Conservation (phyloP, 768 basidiomycete genomes). For the Tulasnella sp. region DNA sequence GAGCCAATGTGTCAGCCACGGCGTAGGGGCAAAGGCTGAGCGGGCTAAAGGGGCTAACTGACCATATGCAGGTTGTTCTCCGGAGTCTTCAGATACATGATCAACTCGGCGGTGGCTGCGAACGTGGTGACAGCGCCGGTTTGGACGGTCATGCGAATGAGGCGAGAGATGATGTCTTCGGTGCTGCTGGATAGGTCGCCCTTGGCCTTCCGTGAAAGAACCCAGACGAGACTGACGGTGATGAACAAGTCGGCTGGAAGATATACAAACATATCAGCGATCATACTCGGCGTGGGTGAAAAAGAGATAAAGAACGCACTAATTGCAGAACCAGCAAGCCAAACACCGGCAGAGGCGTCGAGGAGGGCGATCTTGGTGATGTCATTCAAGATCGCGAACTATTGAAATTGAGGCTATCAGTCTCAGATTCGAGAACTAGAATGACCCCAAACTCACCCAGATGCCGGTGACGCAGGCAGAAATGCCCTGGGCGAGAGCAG, state of each 20-base stretch:
- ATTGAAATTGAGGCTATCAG: neutral
- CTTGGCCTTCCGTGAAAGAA: neutral
- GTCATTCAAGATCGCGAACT: constrained; percentile 13
- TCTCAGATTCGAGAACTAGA: neutral
- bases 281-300: neutral
- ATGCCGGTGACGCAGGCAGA: constrained; percentile 11
- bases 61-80: constrained; percentile 13
- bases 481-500: constrained; percentile 12
- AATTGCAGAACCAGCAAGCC: constrained; percentile 13
- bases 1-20: neutral
- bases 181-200: neutral
- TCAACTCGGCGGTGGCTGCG: constrained; percentile 13
- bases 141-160: constrained; percentile 14
- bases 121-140: constrained; percentile 10
- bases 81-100: constrained; percentile 4
- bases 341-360: constrained; percentile 7
- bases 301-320: neutral
- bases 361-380: constrained; percentile 12
- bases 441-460: neutral
- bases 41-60: neutral
- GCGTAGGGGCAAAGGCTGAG: neutral
- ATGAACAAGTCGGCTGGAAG: constrained; percentile 11
- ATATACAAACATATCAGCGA: neutral
- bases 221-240: constrained; percentile 4
- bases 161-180: constrained; percentile 7